These are phyloP conservation scores for Maudiozyma humilis DNA, from an alignment of 1,139 yeast genomes.

Conservation along the genomic window DNA sequence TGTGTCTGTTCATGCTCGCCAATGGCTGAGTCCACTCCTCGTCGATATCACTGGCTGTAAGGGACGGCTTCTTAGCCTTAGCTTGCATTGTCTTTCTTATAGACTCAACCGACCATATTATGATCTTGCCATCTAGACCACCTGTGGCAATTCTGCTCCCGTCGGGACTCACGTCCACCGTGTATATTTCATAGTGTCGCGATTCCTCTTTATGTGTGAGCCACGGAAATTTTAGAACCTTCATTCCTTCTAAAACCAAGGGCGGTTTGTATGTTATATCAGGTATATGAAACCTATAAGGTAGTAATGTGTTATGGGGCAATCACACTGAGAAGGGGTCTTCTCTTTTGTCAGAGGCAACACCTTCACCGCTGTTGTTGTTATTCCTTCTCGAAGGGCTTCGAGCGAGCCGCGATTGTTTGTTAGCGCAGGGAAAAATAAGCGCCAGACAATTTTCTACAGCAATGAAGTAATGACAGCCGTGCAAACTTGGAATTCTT, in stretches of 20 bases:
- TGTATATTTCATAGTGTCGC: constrained; percentile 73
- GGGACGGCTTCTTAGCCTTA: constrained; percentile 10
- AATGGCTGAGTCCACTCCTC: constrained; percentile 44
- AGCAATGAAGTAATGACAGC: no score
- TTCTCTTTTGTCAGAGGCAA: no score
- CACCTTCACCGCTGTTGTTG: no score
- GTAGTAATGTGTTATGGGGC: no score
- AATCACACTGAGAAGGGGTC: no score
- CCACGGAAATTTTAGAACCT: constrained; percentile 78
- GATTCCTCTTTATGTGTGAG: constrained; percentile 71
- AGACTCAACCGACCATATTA: constrained; percentile 76
- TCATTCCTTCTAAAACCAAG: constrained; percentile 38
- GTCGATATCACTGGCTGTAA: constrained; percentile 19
- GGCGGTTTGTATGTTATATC: neutral
- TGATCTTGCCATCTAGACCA: constrained; percentile 87
- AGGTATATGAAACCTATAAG: no score
- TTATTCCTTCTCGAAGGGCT: no score
- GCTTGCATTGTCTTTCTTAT: constrained; percentile 35
- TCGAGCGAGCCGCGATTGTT: no score
- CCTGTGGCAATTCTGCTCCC: constrained; percentile 87
- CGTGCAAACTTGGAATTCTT: no score
- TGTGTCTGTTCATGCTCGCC: constrained; percentile 76
- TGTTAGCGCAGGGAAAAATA: no score
- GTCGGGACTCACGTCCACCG: constrained; percentile 72
- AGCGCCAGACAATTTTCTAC: no score